Percentiles rank a stretch among this genome's conserved stretches.
Evolutionary conservation across 1,284 basidiomycete genomes (phyloP).

Genomic region (Ceratobasidium sp.): DNA sequence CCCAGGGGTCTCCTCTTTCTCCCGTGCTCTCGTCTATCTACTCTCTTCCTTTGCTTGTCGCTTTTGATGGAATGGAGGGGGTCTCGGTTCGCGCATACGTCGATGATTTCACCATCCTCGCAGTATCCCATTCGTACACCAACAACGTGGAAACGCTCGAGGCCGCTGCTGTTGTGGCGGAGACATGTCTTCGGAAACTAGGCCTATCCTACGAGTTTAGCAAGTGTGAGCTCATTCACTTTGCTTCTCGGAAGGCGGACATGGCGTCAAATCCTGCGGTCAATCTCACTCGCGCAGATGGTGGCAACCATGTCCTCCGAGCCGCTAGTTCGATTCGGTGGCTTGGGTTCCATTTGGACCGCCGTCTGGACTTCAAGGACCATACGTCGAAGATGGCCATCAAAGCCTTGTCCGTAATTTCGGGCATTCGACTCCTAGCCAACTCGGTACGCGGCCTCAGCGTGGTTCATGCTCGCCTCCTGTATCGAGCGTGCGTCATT

Average conservation of each 20-base stretch:
- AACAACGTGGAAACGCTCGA: background rate
- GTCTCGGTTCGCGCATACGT: background rate
- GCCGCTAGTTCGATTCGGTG: slow-evolving; percentile 12
- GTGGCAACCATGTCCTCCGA: background rate
- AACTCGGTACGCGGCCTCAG: background rate
- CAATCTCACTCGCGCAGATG: background rate
- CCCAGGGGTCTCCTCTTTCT: slow-evolving; percentile 36
- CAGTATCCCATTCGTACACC: background rate
- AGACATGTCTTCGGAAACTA: background rate
- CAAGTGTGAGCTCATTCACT: slow-evolving; percentile 17
- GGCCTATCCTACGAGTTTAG: background rate
- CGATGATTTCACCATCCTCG: slow-evolving; percentile 21
- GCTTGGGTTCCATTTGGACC: slow-evolving; percentile 41
- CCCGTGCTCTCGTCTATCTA: slow-evolving; percentile 40
- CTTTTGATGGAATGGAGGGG: background rate
- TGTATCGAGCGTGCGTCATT: background rate
- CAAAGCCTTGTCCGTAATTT: slow-evolving; percentile 18
- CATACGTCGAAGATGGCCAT: slow-evolving; percentile 12
- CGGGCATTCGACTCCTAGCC: background rate
- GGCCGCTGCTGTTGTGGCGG: background rate
- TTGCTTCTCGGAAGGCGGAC: background rate
- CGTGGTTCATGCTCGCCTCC: background rate
- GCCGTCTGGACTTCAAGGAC: slow-evolving; percentile 38
- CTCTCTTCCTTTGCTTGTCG: slow-evolving; percentile 19
- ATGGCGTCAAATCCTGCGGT: background rate